Evolutionary conservation across 805 yeast species (phyloP), one percentile per base, ranked within the genome.

Genomic region (Pichia occidentalis): DNA sequence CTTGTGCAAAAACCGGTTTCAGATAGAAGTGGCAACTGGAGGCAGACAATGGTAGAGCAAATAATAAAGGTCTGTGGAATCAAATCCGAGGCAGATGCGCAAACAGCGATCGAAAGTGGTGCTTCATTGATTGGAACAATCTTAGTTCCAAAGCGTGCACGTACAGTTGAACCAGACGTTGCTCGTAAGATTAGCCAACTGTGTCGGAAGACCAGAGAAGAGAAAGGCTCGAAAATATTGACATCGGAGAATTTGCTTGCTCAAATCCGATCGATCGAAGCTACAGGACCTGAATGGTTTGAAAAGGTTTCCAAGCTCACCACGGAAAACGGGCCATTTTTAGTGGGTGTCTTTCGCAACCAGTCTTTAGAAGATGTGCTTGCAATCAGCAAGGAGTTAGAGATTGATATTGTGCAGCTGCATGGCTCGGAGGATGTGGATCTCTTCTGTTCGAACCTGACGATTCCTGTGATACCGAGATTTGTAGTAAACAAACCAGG

Each of bases 281-380:
- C 43, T 34, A n/a, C 31, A 4, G 53, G 53, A 1, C 59, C 62
- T 26, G 61, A 56, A 4, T 65, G 68, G 50, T 64, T 67, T 37
- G 48, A 49, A 21, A 43, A 51, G 4, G 52, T 56, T n/a, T 39
- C 53, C 4, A 36, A 52, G 4, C 37, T 45, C 13, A 42, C 66
- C 5, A 34, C 34, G 9, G 45, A 40, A 17, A 56, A 64, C 29
- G 85, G 87, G 0, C 92, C 92, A 0, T 74, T 66, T 47, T 57
- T 83, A 2, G 96, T 87, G 2, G 98, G 97, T 1, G 98, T 90
- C 3, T 86, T 90, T 63, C 67, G 88, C 42, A 85, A 92, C 56
- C 97, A 88, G 57, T 51, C 80, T 0, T 51, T 81, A 3, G 78
- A 72, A 2, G 82, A 80, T 11, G 81, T 90, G 1, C 54, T 66